phyloP scores from a whole-genome alignment of 2,329 filamentous ascomycete species.

The Pestalotiopsis sp. region DNA sequence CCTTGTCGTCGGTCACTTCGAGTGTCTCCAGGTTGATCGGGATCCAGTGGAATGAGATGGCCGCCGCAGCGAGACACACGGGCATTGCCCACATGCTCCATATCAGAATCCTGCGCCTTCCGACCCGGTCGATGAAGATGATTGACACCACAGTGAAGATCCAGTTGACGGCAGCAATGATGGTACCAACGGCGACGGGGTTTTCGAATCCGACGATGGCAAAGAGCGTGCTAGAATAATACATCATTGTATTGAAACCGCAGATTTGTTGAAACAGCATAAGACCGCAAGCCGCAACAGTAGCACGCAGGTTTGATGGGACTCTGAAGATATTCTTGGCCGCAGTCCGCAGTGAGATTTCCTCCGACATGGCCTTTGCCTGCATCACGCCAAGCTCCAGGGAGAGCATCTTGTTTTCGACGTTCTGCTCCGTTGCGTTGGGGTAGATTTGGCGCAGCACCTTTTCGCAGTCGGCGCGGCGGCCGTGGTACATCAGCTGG shows the following conservation, averaged over 20 bases:
- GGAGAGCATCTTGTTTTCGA: conserved; percentile 43
- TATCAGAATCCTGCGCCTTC: conserved; percentile 41
- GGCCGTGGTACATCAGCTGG: conserved; percentile 44
- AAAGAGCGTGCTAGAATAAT: conserved; percentile 22
- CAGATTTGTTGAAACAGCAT: conserved; percentile 36
- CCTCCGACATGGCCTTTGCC: conserved; percentile 31
- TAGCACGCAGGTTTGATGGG: conserved; percentile 39
- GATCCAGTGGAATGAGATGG: conserved; percentile 44
- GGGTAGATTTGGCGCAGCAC: conserved; percentile 43
- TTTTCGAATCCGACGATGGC: conserved; percentile 46
- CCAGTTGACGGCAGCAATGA: conserved; percentile 43
- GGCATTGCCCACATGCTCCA: conserved; percentile 40
- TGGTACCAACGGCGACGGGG: conserved; percentile 41
- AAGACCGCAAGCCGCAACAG: conserved; percentile 45
- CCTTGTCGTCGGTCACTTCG: conserved; percentile 30
- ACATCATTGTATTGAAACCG: conserved; percentile 23
- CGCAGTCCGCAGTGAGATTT: conserved; percentile 35
- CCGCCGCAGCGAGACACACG: conserved; percentile 37
- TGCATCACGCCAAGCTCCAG: conserved; percentile 40
- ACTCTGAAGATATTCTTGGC: conserved; percentile 43
- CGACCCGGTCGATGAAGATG: conserved; percentile 41
- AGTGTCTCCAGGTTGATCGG: conserved; percentile 38
- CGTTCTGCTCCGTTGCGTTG: conserved; percentile 40
- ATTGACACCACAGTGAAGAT: conserved; percentile 47
- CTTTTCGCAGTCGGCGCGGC: conserved; percentile 37